A percentile compares a stretch with the other conserved stretches of the same genome.
Evolutionary conservation across 805 yeast genomes (phyloP).

Genomic region (Starmerella etchellsii): DNA sequence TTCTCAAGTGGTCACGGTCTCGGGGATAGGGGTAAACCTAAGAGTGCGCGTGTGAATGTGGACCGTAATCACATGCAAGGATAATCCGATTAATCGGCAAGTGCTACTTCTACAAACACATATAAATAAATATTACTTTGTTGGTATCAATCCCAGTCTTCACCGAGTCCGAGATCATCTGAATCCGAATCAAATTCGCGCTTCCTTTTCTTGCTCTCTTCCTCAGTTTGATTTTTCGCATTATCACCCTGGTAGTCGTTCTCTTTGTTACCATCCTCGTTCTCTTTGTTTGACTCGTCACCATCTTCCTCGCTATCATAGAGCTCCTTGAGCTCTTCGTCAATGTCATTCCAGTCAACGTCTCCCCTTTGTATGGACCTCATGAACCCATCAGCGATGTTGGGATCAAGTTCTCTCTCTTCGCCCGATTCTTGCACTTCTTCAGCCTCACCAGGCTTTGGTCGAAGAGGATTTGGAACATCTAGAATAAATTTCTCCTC

Average conservation of each 20-base stretch:
- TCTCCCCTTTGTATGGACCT: conserved; percentile 22
- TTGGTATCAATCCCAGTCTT: conserved; percentile 14
- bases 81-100: too few relatives aligned
- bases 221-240: neutral
- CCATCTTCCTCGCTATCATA: conserved; percentile 25
- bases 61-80: too few relatives aligned
- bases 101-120: too few relatives aligned
- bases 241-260: neutral
- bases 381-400: conserved; percentile 32
- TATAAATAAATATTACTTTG: neutral
- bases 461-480: conserved; percentile 37
- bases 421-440: conserved; percentile 32
- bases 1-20: too few relatives aligned
- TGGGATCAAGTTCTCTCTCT: conserved; percentile 34
- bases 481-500: conserved; percentile 46
- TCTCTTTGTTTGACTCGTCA: neutral
- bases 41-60: too few relatives aligned
- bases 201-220: conserved; percentile 4
- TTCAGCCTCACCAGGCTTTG: conserved; percentile 28
- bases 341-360: conserved; percentile 39
- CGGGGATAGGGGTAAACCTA: too few relatives aligned
- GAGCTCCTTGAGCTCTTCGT: conserved; percentile 45
- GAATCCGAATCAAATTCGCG: conserved; percentile 10
- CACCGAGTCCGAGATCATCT: conserved; percentile 15
- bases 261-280: neutral